Evolutionary conservation across 345 rosid species (phyloP).

Genomic region (Jatropha curcas): DNA sequence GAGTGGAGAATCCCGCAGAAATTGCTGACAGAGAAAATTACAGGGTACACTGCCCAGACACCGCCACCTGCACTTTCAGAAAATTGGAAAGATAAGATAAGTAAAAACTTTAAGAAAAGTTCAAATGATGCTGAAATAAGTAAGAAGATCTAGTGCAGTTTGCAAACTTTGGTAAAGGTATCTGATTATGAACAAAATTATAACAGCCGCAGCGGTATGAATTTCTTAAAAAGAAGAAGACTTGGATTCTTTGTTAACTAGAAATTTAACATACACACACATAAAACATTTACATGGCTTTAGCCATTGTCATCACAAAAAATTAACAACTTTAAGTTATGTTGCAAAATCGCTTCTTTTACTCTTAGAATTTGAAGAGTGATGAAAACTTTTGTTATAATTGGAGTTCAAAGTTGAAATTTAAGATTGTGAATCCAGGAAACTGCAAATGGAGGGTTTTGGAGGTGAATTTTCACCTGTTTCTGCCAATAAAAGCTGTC

Average conservation of each 20-base stretch:
- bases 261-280: not conserved
- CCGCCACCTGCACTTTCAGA: conserved; percentile 72
- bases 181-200: not conserved
- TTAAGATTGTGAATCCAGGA: not conserved
- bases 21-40: conserved; percentile 67
- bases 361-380: not conserved
- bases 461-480: not conserved
- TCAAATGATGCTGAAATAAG: not conserved
- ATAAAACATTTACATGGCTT: not conserved
- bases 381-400: not conserved
- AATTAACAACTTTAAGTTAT: too few relatives aligned
- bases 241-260: not conserved
- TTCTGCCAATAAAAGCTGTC: not conserved
- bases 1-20: conserved; percentile 55
- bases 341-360: not conserved
- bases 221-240: not conserved
- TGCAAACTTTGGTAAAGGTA: not conserved
- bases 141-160: not conserved
- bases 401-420: not conserved
- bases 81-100: conserved; percentile 14
- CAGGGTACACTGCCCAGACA: conserved; percentile 76
- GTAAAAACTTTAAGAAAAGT: not conserved
- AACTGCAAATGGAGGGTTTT: not conserved
- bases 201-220: not conserved
- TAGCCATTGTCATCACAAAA: not conserved